Evolutionary conservation across 345 rosid species (phyloP), one percentile per base, ranked within the genome.

Genomic region (Gynandropsis gynandra): DNA sequence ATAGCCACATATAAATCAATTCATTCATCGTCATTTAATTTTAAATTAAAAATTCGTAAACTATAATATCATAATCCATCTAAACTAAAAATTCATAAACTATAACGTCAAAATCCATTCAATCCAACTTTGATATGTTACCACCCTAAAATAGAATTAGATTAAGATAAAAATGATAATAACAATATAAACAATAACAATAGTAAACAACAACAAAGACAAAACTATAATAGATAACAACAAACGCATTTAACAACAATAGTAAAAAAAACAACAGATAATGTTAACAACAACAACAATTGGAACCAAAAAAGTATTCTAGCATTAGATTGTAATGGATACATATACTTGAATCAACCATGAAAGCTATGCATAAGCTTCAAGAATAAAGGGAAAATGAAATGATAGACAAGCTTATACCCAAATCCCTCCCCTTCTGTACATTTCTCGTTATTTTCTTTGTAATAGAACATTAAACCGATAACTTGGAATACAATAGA

Each of bases 181-280:
- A n/a, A n/a, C n/a, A n/a, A n/a, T n/a, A n/a, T n/a, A n/a, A n/a
- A n/a, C n/a, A n/a, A n/a, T n/a, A n/a, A n/a, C n/a, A n/a, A n/a
- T n/a, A n/a, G n/a, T n/a, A n/a, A n/a, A n/a, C n/a, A n/a, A n/a
- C n/a, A n/a, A n/a, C n/a, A n/a, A n/a, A n/a, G n/a, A n/a, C n/a
- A n/a, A n/a, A n/a, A n/a, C n/a, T n/a, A n/a, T n/a, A n/a, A n/a
- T n/a, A n/a, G n/a, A n/a, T n/a, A n/a, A n/a, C n/a, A n/a, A n/a
- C n/a, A n/a, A n/a, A n/a, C n/a, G n/a, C 80, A 80, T 50, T 74
- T 81, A 18, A 67, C 76, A 16, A 80, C 94, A n/a, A n/a, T n/a
- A n/a, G n/a, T n/a, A n/a, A n/a, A 87, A 18, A 77, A 78, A 67
- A 75, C 87, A 67, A 74, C 12, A 50, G n/a, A 71, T 63, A 16